Percentiles rank a stretch among this genome's conserved stretches.
These are phyloP conservation scores for Nannochloropsis salina DNA, from an alignment of 108 stramenopile genomes.

Conservation along the genomic window DNA sequence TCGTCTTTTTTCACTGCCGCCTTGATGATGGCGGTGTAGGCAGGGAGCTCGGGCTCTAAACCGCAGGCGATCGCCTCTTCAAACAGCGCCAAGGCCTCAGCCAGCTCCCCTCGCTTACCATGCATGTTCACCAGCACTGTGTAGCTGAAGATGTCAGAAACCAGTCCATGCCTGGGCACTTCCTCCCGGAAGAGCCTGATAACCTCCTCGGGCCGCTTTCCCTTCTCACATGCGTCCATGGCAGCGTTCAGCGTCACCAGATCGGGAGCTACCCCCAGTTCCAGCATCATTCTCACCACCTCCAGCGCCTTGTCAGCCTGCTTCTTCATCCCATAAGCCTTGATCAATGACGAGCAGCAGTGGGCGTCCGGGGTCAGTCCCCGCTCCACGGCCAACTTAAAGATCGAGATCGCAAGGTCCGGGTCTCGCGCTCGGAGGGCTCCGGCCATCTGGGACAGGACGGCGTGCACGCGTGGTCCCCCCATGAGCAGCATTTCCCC, in stretches of 20 bases:
- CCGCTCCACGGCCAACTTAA: neutral
- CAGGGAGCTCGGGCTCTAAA: neutral
- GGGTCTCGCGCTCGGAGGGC: neutral
- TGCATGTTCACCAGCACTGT: neutral
- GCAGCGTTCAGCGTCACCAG: constrained; percentile 29
- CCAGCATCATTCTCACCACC: constrained; percentile 27
- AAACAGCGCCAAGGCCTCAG: neutral
- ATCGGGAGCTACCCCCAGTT: constrained; percentile 27
- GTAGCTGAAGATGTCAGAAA: neutral
- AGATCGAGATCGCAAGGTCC: neutral
- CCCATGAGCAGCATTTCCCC: neutral
- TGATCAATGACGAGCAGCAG: constrained; percentile 28
- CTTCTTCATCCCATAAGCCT: constrained; percentile 27
- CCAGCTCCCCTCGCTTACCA: neutral
- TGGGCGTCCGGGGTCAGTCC: constrained; percentile 1
- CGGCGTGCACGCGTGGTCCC: neutral
- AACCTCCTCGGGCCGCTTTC: neutral
- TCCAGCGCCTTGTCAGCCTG: constrained; percentile 27
- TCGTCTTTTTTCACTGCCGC: constrained; percentile 3
- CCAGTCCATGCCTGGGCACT: neutral
- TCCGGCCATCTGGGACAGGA: neutral
- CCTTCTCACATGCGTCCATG: constrained; percentile 32
- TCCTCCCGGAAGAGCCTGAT: neutral
- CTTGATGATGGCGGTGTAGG: constrained; percentile 8
- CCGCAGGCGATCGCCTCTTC: neutral